Evolutionary conservation across 345 rosid species (phyloP).

Genomic region (Rhizophora mangle): DNA sequence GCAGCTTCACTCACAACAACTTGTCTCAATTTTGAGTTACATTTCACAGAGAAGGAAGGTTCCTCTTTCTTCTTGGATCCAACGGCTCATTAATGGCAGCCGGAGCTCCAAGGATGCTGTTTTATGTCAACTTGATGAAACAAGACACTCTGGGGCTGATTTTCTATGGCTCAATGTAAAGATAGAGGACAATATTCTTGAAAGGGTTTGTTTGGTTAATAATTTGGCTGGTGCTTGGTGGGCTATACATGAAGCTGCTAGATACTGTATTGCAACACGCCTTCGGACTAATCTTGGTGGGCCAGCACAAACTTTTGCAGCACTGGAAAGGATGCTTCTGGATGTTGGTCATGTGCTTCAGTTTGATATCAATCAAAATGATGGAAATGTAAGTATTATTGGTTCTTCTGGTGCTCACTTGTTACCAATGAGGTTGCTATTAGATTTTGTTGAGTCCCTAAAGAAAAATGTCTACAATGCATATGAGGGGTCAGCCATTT

Average conservation of each 20-base stretch:
- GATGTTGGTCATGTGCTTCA: conserved; percentile 76
- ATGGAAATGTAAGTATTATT: conserved; percentile 65
- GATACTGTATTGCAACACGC: conserved; percentile 76
- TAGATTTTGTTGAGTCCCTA: conserved; percentile 89
- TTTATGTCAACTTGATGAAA: conserved; percentile 57
- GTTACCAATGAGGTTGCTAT: conserved; percentile 83
- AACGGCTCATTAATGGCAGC: conserved; percentile 59
- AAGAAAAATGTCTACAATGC: conserved; percentile 92
- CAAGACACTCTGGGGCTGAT: conserved; percentile 30
- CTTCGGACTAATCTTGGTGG: conserved; percentile 97
- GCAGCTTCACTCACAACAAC: conserved; percentile 83
- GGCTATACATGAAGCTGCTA: conserved; percentile 96
- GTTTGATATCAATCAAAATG: conserved; percentile 72
- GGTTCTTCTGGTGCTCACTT: conserved; percentile 88
- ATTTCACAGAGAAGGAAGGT: conserved; percentile 88
- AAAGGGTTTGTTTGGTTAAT: conserved; percentile 64
- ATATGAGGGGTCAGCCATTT: conserved; percentile 82
- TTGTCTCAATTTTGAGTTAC: conserved; percentile 85
- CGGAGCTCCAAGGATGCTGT: conserved; percentile 43
- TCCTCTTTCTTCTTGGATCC: conserved; percentile 83
- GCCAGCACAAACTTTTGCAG: conserved; percentile 94
- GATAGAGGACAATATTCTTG: conserved; percentile 61
- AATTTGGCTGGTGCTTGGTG: conserved; percentile 91
- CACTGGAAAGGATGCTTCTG: conserved; percentile 87
- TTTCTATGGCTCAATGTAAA: conserved; percentile 50